phyloP scores from a whole-genome alignment of 441 rosid species.

The Erodium texanum region DNA sequence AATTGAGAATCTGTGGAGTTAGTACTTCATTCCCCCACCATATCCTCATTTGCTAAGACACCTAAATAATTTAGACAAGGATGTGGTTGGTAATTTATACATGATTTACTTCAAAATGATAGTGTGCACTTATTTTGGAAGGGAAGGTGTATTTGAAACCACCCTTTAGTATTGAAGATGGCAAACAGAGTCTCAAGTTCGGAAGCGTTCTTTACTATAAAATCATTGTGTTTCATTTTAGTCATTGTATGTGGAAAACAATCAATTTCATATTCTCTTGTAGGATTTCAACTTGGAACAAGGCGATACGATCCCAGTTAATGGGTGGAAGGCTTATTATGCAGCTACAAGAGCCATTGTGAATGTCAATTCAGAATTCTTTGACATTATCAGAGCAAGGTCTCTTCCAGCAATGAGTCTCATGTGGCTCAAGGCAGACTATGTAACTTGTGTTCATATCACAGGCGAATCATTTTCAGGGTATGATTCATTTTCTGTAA shows the following conservation, averaged over 20 bases:
- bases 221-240: not conserved
- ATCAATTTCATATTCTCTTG: not conserved
- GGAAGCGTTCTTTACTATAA: not conserved
- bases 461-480: slow-evolving; percentile 82
- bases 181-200: not conserved
- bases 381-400: slow-evolving; percentile 68
- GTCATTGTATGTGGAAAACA: not conserved
- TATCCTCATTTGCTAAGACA: too few species aligned
- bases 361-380: slow-evolving; percentile 72
- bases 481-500: slow-evolving; percentile 30
- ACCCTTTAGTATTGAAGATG: not conserved
- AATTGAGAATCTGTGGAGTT: too few species aligned
- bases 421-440: slow-evolving; percentile 83
- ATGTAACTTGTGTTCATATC: slow-evolving; percentile 83
- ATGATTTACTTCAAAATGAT: too few species aligned
- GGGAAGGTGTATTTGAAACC: too few species aligned
- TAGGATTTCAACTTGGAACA: slow-evolving; percentile 94
- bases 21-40: too few species aligned
- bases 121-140: too few species aligned
- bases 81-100: too few species aligned
- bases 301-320: slow-evolving; percentile 65
- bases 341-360: slow-evolving; percentile 85
- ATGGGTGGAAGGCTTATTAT: slow-evolving; percentile 96
- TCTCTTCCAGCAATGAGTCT: slow-evolving; percentile 65
- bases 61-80: too few species aligned